Conservation (phyloP, 805 yeast genomes). For the Ogataea nakhonphanomensis region DNA sequence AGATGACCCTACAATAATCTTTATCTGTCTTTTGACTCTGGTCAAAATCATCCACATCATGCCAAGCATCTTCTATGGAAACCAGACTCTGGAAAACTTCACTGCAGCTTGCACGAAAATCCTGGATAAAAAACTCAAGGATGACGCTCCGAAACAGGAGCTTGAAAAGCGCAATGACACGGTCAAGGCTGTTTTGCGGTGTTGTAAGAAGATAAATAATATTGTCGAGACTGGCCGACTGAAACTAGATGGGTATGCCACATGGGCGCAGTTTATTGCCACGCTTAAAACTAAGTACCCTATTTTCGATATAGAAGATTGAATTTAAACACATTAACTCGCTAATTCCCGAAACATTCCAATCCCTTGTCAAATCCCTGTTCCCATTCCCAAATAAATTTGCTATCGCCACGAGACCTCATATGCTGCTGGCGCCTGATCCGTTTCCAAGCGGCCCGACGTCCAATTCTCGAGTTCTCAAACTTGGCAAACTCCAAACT, state of each 20-base stretch:
- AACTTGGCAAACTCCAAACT: conserved; percentile 63
- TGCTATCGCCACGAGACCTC: conserved; percentile 49
- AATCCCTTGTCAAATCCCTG: conserved; percentile 76
- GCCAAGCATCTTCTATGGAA: conserved; percentile 23
- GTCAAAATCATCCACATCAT: conserved; percentile 36
- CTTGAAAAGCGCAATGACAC: conserved; percentile 52
- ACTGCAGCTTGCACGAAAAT: conserved; percentile 40
- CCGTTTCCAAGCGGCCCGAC: conserved; percentile 63
- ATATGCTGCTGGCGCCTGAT: conserved; percentile 65
- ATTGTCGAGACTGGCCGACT: conserved; percentile 20
- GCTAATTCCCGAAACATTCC: conserved; percentile 32
- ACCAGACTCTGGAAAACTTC: conserved; percentile 23
- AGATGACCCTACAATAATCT: conserved; percentile 61
- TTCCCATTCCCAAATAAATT: conserved; percentile 81
- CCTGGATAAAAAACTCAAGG: conserved; percentile 47
- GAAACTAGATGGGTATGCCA: conserved; percentile 19
- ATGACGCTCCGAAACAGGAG: conserved; percentile 66
- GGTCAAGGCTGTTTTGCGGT: conserved; percentile 31
- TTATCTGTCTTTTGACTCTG: conserved; percentile 47
- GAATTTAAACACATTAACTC: conserved; percentile 6
- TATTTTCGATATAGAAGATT: conserved; percentile 23
- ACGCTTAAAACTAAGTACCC: conserved; percentile 21
- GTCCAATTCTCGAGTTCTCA: conserved; percentile 70
- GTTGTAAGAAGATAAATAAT: conserved; percentile 25
- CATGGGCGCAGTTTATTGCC: conserved; percentile 24